Percentiles rank a stretch among this genome's conserved stretches.
Evolutionary conservation across 2,329 filamentous ascomycete species (phyloP).

Genomic region (Colletotrichum salicis): DNA sequence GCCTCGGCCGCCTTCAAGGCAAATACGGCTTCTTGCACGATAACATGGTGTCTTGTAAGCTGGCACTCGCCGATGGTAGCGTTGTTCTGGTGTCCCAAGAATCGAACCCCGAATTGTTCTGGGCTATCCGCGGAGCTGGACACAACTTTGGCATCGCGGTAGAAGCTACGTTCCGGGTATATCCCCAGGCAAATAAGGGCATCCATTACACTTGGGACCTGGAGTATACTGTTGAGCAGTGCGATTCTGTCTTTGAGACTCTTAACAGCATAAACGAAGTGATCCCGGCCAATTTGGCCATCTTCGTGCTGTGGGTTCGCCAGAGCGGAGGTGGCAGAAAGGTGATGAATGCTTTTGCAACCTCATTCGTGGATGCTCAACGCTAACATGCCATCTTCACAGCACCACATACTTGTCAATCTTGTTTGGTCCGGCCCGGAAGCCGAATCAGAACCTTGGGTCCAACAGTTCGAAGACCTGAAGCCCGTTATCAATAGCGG

Average conservation of each 20-base stretch:
- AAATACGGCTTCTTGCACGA: conserved; percentile 41
- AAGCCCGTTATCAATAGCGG: conserved; percentile 7
- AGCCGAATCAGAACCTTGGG: conserved; percentile 13
- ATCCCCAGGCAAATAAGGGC: conserved; percentile 42
- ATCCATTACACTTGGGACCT: conserved; percentile 41
- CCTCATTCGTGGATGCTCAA: conserved; percentile 27
- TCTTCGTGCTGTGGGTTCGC: conserved; percentile 49
- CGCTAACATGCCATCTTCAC: background rate
- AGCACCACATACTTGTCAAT: conserved; percentile 29
- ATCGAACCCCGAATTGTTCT: conserved; percentile 53
- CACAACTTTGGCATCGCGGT: conserved; percentile 62
- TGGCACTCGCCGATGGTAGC: conserved; percentile 42
- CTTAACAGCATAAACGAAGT: conserved; percentile 44
- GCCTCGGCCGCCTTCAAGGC: conserved; percentile 43
- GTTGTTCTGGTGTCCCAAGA: conserved; percentile 38
- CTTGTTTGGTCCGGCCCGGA: conserved; percentile 23
- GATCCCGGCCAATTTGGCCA: conserved; percentile 42
- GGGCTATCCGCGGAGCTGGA: conserved; percentile 61
- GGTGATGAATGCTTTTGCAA: conserved; percentile 38
- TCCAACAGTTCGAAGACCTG: conserved; percentile 4
- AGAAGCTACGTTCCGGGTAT: conserved; percentile 55
- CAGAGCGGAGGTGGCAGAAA: conserved; percentile 28
- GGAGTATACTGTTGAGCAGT: conserved; percentile 40
- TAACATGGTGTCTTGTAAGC: conserved; percentile 45
- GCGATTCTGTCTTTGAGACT: conserved; percentile 46